These are phyloP conservation scores for Fusarium aywerte DNA, from an alignment of 2,329 filamentous ascomycete species.

Conservation along the genomic window DNA sequence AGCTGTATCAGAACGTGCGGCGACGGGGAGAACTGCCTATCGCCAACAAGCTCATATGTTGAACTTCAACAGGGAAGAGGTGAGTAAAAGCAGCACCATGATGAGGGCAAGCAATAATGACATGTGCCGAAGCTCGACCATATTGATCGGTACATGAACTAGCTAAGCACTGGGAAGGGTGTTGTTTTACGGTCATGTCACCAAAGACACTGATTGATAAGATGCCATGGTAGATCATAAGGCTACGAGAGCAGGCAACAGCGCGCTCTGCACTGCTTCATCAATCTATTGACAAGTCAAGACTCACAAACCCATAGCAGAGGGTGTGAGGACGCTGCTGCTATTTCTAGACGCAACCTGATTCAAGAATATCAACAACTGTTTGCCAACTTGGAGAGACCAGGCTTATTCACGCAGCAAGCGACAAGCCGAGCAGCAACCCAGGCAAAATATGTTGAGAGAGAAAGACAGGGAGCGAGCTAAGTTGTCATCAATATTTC, in stretches of 20 bases:
- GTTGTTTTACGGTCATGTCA: slow-evolving; percentile 40
- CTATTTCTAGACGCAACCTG: too few relatives aligned
- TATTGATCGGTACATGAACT: slow-evolving; percentile 47
- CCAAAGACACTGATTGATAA: background rate
- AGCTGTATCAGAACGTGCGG: slow-evolving; percentile 8
- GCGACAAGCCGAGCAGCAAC: slow-evolving; percentile 44
- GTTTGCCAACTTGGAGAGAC: too few relatives aligned
- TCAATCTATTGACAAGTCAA: slow-evolving; percentile 1
- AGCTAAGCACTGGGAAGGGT: slow-evolving; percentile 49
- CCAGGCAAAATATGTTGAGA: slow-evolving; percentile 32
- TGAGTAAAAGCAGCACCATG: slow-evolving; percentile 45
- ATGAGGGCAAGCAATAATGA: slow-evolving; percentile 44
- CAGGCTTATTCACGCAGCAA: too few relatives aligned
- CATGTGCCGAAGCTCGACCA: slow-evolving; percentile 46
- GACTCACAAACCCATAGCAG: slow-evolving; percentile 6
- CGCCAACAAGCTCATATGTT: slow-evolving; percentile 16
- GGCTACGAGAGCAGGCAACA: slow-evolving; percentile 28
- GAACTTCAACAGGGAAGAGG: slow-evolving; percentile 49
- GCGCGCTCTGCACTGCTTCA: slow-evolving; percentile 26
- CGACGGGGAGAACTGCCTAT: slow-evolving; percentile 14
- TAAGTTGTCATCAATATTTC: slow-evolving; percentile 1
- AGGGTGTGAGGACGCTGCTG: too few relatives aligned
- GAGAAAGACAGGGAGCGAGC: background rate
- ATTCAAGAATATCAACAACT: too few relatives aligned
- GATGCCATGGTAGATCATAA: slow-evolving; percentile 21